These are phyloP conservation scores for Saccharomyces hybrid DNA, from an alignment of 1,139 yeast genomes.

Conservation along the genomic window DNA sequence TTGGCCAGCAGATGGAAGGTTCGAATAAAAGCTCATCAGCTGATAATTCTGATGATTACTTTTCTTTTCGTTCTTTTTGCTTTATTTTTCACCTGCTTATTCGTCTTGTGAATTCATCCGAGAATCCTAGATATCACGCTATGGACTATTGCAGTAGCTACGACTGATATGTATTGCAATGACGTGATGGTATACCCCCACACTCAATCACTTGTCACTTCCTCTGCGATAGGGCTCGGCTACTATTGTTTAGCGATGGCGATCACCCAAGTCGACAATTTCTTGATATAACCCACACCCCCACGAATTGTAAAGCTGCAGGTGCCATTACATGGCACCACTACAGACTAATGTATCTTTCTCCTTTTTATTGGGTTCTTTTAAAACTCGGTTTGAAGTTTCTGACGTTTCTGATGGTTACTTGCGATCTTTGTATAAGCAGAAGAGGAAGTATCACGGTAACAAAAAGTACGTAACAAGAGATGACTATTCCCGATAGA, in stretches of 20 bases:
- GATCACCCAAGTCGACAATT: not conserved
- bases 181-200: not conserved
- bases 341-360: not conserved
- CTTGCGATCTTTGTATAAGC: not conserved
- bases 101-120: not conserved
- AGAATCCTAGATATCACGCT: not conserved
- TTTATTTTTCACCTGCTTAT: not conserved
- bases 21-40: constrained; percentile 28
- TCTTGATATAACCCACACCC: not conserved
- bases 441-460: not conserved
- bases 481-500: constrained; percentile 3
- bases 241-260: not conserved
- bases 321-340: not conserved
- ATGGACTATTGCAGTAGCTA: not conserved
- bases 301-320: not conserved
- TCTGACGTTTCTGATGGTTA: not conserved
- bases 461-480: not conserved
- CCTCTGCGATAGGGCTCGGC: not conserved
- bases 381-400: not conserved
- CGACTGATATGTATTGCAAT: not conserved
- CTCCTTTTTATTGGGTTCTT: too few relatives aligned
- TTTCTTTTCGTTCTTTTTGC: not conserved
- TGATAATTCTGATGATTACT: not conserved
- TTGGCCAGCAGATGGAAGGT: constrained; percentile 17
- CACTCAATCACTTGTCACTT: not conserved